phyloP scores from a whole-genome alignment of 2,329 filamentous ascomycete genomes.

The Cercospora sesami region DNA sequence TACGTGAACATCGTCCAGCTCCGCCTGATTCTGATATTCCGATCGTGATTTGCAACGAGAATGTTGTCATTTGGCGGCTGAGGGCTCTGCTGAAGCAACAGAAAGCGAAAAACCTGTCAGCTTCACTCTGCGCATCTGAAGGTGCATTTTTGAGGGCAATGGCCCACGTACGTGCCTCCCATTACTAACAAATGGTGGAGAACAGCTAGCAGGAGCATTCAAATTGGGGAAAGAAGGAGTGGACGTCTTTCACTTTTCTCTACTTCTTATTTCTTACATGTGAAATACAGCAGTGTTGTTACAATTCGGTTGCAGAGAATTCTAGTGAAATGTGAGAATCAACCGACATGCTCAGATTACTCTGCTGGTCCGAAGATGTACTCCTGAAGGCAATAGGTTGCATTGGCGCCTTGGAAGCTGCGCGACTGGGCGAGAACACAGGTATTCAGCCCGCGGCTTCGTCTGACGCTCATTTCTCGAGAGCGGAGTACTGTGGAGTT shows the following conservation, averaged over 20 bases:
- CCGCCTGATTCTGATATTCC: neutral
- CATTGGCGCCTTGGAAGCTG: neutral
- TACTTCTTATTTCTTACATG: no score
- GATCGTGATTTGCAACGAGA: neutral
- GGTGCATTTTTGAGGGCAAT: neutral
- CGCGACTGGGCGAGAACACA: neutral
- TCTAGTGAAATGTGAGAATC: no score
- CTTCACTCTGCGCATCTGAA: neutral
- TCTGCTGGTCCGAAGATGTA: no score
- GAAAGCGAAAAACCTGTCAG: neutral
- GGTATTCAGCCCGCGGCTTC: no score
- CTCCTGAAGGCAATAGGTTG: no score
- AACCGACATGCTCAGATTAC: no score
- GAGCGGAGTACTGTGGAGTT: neutral
- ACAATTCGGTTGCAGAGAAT: no score
- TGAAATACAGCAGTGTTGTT: no score
- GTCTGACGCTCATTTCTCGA: neutral
- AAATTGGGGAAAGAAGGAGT: no score
- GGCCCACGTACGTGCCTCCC: neutral
- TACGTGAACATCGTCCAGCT: neutral
- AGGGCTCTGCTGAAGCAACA: neutral
- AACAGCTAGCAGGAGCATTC: no score
- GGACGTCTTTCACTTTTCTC: no score
- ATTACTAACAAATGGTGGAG: neutral
- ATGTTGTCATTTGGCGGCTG: neutral